Percentiles rank a stretch among this genome's conserved stretches.
These are phyloP conservation scores for Ophiorrhiza pumila DNA, from an alignment of 257 asterid genomes.

Conservation along the genomic window DNA sequence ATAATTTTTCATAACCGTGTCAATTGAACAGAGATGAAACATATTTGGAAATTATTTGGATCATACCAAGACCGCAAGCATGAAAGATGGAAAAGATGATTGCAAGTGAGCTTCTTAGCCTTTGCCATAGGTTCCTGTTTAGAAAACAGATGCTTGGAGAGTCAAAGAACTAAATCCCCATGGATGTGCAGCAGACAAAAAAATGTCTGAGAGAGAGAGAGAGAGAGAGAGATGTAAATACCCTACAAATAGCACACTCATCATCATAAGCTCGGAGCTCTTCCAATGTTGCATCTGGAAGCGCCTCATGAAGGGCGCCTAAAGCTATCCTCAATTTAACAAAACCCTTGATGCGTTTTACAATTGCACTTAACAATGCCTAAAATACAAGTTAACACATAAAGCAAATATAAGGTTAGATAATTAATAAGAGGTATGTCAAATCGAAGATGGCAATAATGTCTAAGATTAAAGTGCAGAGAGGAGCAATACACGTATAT, in stretches of 20 bases:
- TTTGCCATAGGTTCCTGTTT: slow-evolving; percentile 94
- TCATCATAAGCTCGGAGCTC: slow-evolving; percentile 85
- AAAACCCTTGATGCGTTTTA: slow-evolving; percentile 74
- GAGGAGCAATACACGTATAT: slow-evolving; percentile 68
- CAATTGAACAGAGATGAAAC: background rate
- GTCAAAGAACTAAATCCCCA: slow-evolving; percentile 18
- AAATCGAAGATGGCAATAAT: slow-evolving; percentile 3
- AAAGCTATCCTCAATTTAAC: slow-evolving; percentile 73
- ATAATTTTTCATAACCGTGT: slow-evolving; percentile 12
- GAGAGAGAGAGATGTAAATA: slow-evolving; percentile 25
- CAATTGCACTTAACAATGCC: slow-evolving; percentile 84
- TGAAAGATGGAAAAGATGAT: slow-evolving; percentile 85
- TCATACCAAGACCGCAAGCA: slow-evolving; percentile 96
- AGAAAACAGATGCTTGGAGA: slow-evolving; percentile 27
- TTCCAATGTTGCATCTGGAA: slow-evolving; percentile 82
- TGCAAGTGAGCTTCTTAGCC: slow-evolving; percentile 88
- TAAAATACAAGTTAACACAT: slow-evolving; percentile 20
- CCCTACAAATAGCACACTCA: slow-evolving; percentile 98
- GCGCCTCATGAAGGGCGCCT: slow-evolving; percentile 89
- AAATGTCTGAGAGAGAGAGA: slow-evolving; percentile 1
- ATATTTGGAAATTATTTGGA: background rate
- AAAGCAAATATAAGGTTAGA: slow-evolving; percentile 20
- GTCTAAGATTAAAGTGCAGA: slow-evolving; percentile 10
- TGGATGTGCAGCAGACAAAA: no score
- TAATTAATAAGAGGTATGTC: background rate